Conservation (phyloP, 441 rosid species). For the Cnidoscolus chayamansa region DNA sequence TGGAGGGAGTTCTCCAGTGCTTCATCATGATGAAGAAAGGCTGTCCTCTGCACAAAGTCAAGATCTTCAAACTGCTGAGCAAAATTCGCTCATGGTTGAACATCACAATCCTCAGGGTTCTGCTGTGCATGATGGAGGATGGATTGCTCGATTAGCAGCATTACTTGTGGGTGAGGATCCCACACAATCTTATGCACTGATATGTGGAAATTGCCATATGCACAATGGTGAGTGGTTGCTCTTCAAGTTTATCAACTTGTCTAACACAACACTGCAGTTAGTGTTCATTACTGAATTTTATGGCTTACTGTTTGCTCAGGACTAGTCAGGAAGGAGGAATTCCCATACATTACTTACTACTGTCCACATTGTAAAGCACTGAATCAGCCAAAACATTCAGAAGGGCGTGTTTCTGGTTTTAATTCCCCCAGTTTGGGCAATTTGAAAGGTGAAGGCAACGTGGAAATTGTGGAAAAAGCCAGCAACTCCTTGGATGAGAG, state of each 20-base stretch:
- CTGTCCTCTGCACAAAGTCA: constrained; percentile 34
- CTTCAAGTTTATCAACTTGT: background rate
- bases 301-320: constrained; percentile 40
- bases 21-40: constrained; percentile 42
- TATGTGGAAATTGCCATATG: constrained; percentile 88
- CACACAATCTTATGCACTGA: constrained; percentile 78
- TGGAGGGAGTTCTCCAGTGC: constrained; percentile 41
- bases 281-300: background rate
- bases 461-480: constrained; percentile 21
- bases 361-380: constrained; percentile 85
- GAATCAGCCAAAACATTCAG: constrained; percentile 58
- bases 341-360: constrained; percentile 67
- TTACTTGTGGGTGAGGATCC: constrained; percentile 95
- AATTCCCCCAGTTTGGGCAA: constrained; percentile 12
- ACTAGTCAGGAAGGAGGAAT: constrained; percentile 81
- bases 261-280: too few species aligned
- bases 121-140: constrained; percentile 55
- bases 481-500: constrained; percentile 26
- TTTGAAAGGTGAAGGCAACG: constrained; percentile 21
- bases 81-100: constrained; percentile 52
- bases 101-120: constrained; percentile 57
- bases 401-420: constrained; percentile 32
- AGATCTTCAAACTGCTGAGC: constrained; percentile 39
- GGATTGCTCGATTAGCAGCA: constrained; percentile 87
- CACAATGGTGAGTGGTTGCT: constrained; percentile 65